phyloP scores from a whole-genome alignment of 176 grass and related monocot genomes.

The barley (Hordeum vulgare) region MorexV3_pseudomolecules_assembly NC_058522.1:441362913-441363412 shows the following conservation, averaged over 20 bases:
- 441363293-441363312: constrained; percentile 10
- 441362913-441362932: constrained; percentile 85
- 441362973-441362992: constrained; percentile 54
- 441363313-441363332: constrained; percentile 36
- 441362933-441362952: constrained; percentile 54
- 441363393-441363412: constrained; percentile 71
- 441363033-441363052: constrained; percentile 46
- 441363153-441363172: constrained; percentile 75
- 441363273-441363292: constrained; percentile 42
- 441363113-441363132: constrained; percentile 77
- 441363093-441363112: constrained; percentile 65
- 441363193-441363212: constrained; percentile 42
- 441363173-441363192: constrained; percentile 78
- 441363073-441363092: constrained; percentile 52
- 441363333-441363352: constrained; percentile 46
- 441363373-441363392: constrained; percentile 54
- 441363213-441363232: constrained; percentile 53
- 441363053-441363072: constrained; percentile 84
- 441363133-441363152: constrained; percentile 65
- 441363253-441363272: constrained; percentile 60
- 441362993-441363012: constrained; percentile 55
- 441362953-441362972: constrained; percentile 60
- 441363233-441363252: constrained; percentile 55
- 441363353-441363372: constrained; percentile 46
- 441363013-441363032: constrained; percentile 65